Conservation (phyloP, 73 alveolate genomes). For the Diophrys appendiculata region DNA sequence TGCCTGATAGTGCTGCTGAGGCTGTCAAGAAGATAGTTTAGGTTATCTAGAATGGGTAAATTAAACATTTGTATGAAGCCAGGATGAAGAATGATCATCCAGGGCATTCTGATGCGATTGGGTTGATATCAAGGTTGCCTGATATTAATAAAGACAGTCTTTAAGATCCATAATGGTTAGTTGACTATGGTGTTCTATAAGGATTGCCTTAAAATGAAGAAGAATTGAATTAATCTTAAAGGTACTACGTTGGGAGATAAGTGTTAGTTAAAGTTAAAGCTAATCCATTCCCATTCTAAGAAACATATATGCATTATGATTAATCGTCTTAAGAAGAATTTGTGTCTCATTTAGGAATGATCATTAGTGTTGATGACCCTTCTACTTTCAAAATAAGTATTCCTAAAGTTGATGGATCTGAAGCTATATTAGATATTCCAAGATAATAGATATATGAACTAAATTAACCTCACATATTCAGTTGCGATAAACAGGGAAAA, state of each 20-base stretch:
- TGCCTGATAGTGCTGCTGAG: neutral
- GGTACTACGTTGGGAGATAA: constrained; percentile 5
- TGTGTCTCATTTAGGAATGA: neutral
- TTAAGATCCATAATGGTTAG: neutral
- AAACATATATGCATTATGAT: neutral
- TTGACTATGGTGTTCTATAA: neutral
- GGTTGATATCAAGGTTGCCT: neutral
- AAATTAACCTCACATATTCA: constrained; percentile 11
- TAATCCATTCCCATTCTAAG: neutral
- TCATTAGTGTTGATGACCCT: neutral
- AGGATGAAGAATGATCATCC: neutral
- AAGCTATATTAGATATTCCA: neutral
- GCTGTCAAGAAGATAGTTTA: neutral
- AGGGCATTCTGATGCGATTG: neutral
- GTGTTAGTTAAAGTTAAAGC: neutral
- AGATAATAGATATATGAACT: neutral
- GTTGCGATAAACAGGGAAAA: neutral
- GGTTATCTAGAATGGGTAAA: neutral
- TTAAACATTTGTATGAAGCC: neutral
- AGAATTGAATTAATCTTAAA: neutral
- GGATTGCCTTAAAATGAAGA: neutral
- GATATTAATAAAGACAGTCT: neutral
- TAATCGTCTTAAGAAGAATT: neutral
- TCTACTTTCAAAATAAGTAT: neutral
- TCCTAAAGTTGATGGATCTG: neutral